Conservation (phyloP, 257 asterid species). For the Solanum sitiens region DNA sequence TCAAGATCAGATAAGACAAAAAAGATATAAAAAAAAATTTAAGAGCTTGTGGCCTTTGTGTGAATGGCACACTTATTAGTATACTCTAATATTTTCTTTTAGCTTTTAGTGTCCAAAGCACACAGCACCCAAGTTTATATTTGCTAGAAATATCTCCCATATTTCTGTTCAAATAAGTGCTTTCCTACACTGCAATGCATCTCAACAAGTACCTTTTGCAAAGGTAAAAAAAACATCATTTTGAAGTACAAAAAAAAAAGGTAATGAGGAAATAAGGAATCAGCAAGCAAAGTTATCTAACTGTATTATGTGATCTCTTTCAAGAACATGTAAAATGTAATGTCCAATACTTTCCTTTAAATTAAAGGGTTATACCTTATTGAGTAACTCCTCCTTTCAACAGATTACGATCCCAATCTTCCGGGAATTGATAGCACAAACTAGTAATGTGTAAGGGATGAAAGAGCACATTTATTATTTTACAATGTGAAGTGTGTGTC, state of each 20-base stretch:
- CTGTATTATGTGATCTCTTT: background rate
- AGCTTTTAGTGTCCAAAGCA: slow-evolving; percentile 22
- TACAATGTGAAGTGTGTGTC: background rate
- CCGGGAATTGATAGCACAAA: background rate
- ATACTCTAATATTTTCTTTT: slow-evolving; percentile 9
- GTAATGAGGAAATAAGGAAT: background rate
- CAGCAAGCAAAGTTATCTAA: background rate
- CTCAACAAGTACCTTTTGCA: background rate
- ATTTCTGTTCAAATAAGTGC: slow-evolving; percentile 12
- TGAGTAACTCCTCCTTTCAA: background rate
- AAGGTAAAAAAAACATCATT: background rate
- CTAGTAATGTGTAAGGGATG: background rate
- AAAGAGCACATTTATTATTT: background rate
- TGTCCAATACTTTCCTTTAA: background rate
- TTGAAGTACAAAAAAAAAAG: background rate
- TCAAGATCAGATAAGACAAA: background rate
- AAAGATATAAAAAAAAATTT: background rate
- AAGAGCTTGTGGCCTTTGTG: background rate
- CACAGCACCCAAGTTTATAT: slow-evolving; percentile 29
- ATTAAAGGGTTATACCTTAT: background rate
- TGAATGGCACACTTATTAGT: slow-evolving; percentile 30
- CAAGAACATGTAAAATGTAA: background rate
- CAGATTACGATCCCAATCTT: background rate
- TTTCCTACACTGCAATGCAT: slow-evolving; percentile 20
- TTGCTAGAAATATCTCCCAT: background rate